Percentiles rank a stretch among this genome's conserved stretches.
Evolutionary conservation across 257 asterid species (phyloP).

Genomic region (Lavandula angustifolia): DNA sequence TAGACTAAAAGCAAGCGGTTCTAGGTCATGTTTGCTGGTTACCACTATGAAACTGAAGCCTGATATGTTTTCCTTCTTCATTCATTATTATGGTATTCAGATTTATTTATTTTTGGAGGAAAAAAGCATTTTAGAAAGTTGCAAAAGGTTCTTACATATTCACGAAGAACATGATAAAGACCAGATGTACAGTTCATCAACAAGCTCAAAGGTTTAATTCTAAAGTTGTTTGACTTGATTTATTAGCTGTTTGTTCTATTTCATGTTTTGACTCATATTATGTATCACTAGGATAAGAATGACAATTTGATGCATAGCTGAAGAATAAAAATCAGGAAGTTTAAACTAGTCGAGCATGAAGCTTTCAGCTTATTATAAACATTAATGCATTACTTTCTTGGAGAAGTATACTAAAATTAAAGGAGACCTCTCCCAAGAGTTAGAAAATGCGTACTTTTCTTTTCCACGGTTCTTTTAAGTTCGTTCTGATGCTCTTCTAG

Average conservation of each 20-base stretch:
- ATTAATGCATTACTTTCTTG: conserved; percentile 14
- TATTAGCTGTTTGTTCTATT: conserved; percentile 12
- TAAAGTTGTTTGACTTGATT: conserved; percentile 18
- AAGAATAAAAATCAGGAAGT: not conserved
- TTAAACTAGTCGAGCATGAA: conserved; percentile 10
- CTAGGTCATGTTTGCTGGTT: conserved; percentile 1
- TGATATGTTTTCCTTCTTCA: conserved; percentile 9
- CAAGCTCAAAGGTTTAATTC: conserved; percentile 17
- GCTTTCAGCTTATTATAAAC: conserved; percentile 1
- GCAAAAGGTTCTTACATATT: conserved; percentile 5
- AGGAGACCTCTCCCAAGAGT: conserved; percentile 8
- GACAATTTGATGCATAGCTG: conserved; percentile 2
- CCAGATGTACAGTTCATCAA: conserved; percentile 5
- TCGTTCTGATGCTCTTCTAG: conserved; percentile 73
- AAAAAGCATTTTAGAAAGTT: conserved; percentile 4
- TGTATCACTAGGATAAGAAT: conserved; percentile 19
- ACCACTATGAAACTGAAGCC: not conserved
- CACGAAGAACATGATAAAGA: conserved; percentile 5
- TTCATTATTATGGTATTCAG: conserved; percentile 15
- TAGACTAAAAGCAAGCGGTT: conserved; percentile 5
- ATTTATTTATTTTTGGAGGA: not conserved
- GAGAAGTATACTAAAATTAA: conserved; percentile 10
- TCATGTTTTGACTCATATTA: conserved; percentile 19
- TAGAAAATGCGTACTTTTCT: conserved; percentile 57
- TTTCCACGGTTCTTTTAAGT: conserved; percentile 64